phyloP scores from a whole-genome alignment of 306 rosid genomes.

The peach (Prunus persica) region Prunus_persica_NCBIv2 NC_034011.1:11703001-11703500 shows the following conservation, averaged over 20 bases:
- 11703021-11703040: conserved; percentile 89
- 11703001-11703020: conserved; percentile 98
- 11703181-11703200: not conserved
- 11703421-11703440: not conserved
- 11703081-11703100: conserved; percentile 83
- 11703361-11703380: too few species aligned
- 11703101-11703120: conserved; percentile 64
- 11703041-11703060: conserved; percentile 88
- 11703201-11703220: not conserved
- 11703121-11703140: conserved; percentile 58
- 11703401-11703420: not conserved
- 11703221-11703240: not conserved
- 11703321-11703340: not conserved
- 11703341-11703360: not conserved
- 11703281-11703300: not conserved
- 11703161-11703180: conserved; percentile 27
- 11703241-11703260: not conserved
- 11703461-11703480: not conserved
- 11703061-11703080: conserved; percentile 77
- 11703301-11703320: not conserved
- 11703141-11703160: conserved; percentile 99
- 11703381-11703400: too few species aligned
- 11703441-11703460: not conserved
- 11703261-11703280: not conserved
- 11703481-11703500: not conserved